Base-by-base conservation (phyloP, 176 grass and related monocot genomes). In the Hsuehochloa calcarea region DNA sequence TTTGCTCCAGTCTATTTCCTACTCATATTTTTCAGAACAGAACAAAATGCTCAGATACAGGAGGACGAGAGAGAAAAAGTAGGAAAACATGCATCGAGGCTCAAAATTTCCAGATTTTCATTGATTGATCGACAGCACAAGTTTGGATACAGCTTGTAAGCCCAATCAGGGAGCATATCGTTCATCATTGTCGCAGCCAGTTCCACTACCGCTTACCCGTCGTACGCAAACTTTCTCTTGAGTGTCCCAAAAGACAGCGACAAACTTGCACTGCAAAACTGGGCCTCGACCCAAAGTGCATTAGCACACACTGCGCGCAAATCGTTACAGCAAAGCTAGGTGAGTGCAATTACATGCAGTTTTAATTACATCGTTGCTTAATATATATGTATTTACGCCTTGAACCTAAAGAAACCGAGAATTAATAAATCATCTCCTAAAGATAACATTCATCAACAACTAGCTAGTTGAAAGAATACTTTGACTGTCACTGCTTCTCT, bases 111-210 rank as follows among this genome's bases (percentile, higher is more conserved):
- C 38, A 80, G 59, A 74, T 73, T 85, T 68, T n/a, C 68, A 20
- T 15, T 74, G 81, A 89, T 89, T 66, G 87, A 74, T 74, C 19
- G 75, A 89, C 81, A 89, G 12, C 44, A 51, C 51, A 66, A 22
- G 67, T 8, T 89, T 79, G 81, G 67, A 68, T 80, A 66, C 87
- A 89, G 74, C 67, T 56, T 84, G 81, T 79, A 45, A 84, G 56
- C 81, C 59, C 46, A 89, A 64, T 72, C 45, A 79, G 74, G 72
- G 55, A 84, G 75, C 74, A 88, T 72, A 88, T 88, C 65, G 55
- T 62, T 84, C 31, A 54, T 46, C 12, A 58, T 35, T 79, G 58
- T 44, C 74, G 34, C 25, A 35, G 46, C 66, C 46, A 79, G 16
- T 44, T 83, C 73, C 80, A 88, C 65, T 50, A 77, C 23, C 65